phyloP scores from a whole-genome alignment of 2,329 filamentous ascomycete species.

The Epichloe brachyelytri region DNA sequence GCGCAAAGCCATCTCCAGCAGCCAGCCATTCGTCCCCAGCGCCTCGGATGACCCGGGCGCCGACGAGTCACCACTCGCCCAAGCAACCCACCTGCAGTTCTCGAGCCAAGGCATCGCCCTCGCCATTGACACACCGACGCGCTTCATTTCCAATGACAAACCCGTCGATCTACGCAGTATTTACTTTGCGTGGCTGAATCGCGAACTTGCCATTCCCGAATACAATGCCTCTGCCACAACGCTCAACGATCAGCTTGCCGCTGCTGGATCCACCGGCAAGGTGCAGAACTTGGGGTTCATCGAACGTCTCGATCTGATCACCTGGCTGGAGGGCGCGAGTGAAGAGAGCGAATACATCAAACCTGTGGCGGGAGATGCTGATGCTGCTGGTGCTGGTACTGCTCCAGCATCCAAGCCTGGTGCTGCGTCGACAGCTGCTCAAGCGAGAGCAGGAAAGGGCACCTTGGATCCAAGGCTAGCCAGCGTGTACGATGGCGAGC shows the following conservation, averaged over 20 bases:
- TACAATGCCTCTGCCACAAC: constrained; percentile 77
- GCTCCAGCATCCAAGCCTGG: constrained; percentile 22
- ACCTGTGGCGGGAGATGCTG: constrained; percentile 54
- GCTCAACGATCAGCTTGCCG: constrained; percentile 65
- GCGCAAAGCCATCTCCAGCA: constrained; percentile 66
- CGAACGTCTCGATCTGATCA: constrained; percentile 80
- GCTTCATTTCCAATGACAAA: constrained; percentile 68
- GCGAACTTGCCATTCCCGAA: constrained; percentile 76
- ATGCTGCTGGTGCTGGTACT: constrained; percentile 25
- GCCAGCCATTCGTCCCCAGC: constrained; percentile 58
- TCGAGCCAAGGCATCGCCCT: constrained; percentile 48
- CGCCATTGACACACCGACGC: constrained; percentile 60
- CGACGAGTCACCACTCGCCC: constrained; percentile 51
- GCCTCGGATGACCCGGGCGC: constrained; percentile 53
- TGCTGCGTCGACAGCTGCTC: constrained; percentile 29
- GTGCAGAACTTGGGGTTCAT: constrained; percentile 87
- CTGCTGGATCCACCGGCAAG: constrained; percentile 46
- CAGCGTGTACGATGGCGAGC: constrained; percentile 83
- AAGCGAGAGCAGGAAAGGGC: constrained; percentile 46
- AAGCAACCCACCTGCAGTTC: constrained; percentile 72
- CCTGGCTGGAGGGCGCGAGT: constrained; percentile 81
- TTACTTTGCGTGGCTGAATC: constrained; percentile 92
- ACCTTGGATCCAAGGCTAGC: constrained; percentile 67
- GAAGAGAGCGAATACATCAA: constrained; percentile 91
- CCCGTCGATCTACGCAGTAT: constrained; percentile 83